Evolutionary conservation across 352 stramenopile genomes (phyloP).

Genomic region (Phytophthora tentaculata): DNA sequence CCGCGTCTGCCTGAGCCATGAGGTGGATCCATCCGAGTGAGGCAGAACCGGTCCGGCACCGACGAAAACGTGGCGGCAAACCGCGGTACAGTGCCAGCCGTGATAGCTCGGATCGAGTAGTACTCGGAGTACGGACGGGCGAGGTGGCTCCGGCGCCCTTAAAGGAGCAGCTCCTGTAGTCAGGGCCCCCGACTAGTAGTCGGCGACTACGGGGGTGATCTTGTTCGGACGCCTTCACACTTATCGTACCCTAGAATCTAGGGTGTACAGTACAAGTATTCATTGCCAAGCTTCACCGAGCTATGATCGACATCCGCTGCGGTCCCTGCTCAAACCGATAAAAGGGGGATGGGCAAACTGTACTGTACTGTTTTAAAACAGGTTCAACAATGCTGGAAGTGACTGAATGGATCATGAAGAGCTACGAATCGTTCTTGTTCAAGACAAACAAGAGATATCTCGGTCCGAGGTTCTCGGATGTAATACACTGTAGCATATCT

Average conservation of each 20-base stretch:
- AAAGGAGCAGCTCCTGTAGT: background rate
- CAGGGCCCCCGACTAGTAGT: too few relatives aligned
- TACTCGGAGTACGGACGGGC: constrained; percentile 27
- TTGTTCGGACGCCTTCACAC: too few relatives aligned
- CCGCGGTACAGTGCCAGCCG: constrained; percentile 34
- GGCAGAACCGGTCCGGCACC: constrained; percentile 33
- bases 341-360: constrained; percentile 21
- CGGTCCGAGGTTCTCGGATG: too few relatives aligned
- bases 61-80: constrained; percentile 31
- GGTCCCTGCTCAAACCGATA: constrained; percentile 29
- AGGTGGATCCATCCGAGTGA: constrained; percentile 33
- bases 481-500: too few relatives aligned
- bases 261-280: too few relatives aligned
- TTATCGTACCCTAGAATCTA: too few relatives aligned
- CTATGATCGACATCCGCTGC: too few relatives aligned
- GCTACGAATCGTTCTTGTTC: background rate
- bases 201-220: too few relatives aligned
- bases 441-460: too few relatives aligned
- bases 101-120: constrained; percentile 14
- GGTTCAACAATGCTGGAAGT: constrained; percentile 2
- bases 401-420: background rate
- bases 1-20: constrained; percentile 37
- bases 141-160: too few relatives aligned
- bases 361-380: background rate
- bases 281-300: too few relatives aligned